Percentiles rank a stretch among this genome's conserved stretches.
Conservation (phyloP, 805 yeast species). For the Wickerhamiella cacticola region DNA sequence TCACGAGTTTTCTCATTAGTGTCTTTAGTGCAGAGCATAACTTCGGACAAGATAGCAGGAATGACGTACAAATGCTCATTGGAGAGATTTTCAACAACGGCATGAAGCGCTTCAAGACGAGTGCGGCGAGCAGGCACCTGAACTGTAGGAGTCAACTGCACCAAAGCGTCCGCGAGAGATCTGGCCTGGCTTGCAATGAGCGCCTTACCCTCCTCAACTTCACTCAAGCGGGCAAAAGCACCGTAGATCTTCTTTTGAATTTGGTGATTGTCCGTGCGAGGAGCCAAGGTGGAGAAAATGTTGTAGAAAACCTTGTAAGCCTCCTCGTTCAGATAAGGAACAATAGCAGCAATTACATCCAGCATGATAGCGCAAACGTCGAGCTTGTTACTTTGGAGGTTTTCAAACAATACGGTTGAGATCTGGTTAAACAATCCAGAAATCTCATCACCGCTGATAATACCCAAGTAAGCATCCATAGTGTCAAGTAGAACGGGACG, state of each 20-base stretch:
- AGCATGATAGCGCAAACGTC: slow-evolving; percentile 66
- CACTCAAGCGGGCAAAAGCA: slow-evolving; percentile 49
- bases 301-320: slow-evolving; percentile 17
- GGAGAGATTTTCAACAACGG: slow-evolving; percentile 53
- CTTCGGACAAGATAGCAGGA: slow-evolving; percentile 74
- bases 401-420: slow-evolving; percentile 61
- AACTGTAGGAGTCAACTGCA: slow-evolving; percentile 35
- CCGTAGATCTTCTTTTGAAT: slow-evolving; percentile 86
- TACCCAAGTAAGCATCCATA: slow-evolving; percentile 64
- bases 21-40: slow-evolving; percentile 82
- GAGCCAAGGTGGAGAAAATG: slow-evolving; percentile 18
- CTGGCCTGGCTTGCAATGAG: slow-evolving; percentile 16
- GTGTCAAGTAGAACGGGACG: slow-evolving; percentile 80
- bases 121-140: slow-evolving; percentile 70
- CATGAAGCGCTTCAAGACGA: slow-evolving; percentile 55
- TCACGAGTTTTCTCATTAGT: slow-evolving; percentile 85
- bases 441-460: slow-evolving; percentile 56
- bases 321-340: slow-evolving; percentile 59
- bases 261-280: slow-evolving; percentile 39
- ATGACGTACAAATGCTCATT: slow-evolving; percentile 55
- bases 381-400: slow-evolving; percentile 36
- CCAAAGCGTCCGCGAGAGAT: slow-evolving; percentile 42
- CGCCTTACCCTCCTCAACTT: slow-evolving; percentile 47
- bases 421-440: slow-evolving; percentile 73
- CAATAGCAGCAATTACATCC: slow-evolving; percentile 81